A percentile compares a stretch with the other conserved stretches of the same genome.
phyloP scores from a whole-genome alignment of 352 stramenopile genomes.

The Aphanomyces stellatus region DNA sequence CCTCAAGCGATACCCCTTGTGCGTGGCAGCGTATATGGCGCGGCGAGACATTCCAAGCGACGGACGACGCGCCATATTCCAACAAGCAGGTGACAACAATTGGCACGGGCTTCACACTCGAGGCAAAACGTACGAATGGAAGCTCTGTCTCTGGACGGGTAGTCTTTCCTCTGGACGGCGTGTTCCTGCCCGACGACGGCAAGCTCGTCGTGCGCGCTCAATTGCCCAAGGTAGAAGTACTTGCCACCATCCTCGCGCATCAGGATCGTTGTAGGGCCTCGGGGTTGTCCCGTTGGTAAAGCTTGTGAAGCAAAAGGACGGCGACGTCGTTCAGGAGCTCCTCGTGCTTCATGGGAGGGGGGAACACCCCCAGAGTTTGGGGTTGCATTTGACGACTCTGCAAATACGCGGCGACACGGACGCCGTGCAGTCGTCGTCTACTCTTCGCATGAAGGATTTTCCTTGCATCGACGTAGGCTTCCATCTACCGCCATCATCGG shows the following conservation, averaged over 20 bases:
- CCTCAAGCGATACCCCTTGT: too few species aligned
- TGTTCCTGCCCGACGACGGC: neutral
- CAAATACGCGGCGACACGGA: neutral
- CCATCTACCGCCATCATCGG: neutral
- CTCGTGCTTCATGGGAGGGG: neutral
- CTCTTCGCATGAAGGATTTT: conserved; percentile 5
- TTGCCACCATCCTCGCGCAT: neutral
- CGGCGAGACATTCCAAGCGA: neutral
- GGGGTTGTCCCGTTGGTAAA: neutral
- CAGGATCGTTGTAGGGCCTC: neutral
- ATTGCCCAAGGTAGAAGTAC: neutral
- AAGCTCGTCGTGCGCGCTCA: neutral
- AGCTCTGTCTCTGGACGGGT: neutral
- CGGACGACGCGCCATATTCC: too few species aligned
- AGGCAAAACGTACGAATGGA: neutral
- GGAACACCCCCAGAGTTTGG: neutral
- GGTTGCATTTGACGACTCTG: neutral
- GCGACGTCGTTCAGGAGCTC: neutral
- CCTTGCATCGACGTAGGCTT: conserved; percentile 5
- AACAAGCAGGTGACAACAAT: too few species aligned
- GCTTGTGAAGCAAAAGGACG: conserved; percentile 1
- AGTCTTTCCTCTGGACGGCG: neutral
- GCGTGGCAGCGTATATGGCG: conserved; percentile 4
- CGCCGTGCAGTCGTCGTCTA: neutral
- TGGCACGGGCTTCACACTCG: neutral